These are phyloP conservation scores for Fusarium heterosporum DNA, from an alignment of 2,329 filamentous ascomycete genomes.

Conservation along the genomic window DNA sequence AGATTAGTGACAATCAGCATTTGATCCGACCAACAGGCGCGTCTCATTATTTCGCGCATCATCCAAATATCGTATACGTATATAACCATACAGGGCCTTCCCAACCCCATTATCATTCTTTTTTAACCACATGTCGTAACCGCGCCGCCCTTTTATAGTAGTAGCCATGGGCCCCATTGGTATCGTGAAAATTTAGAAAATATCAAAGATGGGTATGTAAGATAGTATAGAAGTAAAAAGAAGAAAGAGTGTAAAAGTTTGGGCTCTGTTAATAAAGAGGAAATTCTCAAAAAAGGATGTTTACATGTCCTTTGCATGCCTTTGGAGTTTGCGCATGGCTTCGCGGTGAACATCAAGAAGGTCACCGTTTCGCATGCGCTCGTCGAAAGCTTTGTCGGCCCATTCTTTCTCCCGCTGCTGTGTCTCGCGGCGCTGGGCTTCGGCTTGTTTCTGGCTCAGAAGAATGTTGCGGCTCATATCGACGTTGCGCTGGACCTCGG, in stretches of 20 bases:
- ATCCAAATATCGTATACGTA: constrained; percentile 24
- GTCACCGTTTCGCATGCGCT: constrained; percentile 79
- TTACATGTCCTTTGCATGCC: constrained; percentile 52
- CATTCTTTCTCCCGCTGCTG: constrained; percentile 68
- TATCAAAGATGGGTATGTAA: constrained; percentile 33
- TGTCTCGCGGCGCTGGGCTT: constrained; percentile 69
- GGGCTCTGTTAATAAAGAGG: not conserved
- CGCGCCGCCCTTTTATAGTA: constrained; percentile 19
- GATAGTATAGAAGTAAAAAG: constrained; percentile 10
- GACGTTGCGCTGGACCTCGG: constrained; percentile 60
- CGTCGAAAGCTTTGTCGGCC: constrained; percentile 74
- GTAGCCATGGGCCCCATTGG: constrained; percentile 42
- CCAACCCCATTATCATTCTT: constrained; percentile 25
- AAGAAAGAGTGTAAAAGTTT: constrained; percentile 19
- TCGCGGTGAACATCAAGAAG: constrained; percentile 82
- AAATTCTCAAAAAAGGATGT: not conserved
- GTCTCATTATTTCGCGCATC: constrained; percentile 9
- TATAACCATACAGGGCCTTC: constrained; percentile 25
- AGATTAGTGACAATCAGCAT: constrained; percentile 22
- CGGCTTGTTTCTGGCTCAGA: constrained; percentile 72
- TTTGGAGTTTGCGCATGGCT: constrained; percentile 83
- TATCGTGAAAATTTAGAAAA: constrained; percentile 43
- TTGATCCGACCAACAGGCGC: constrained; percentile 27
- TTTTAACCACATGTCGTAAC: constrained; percentile 26
- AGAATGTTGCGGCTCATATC: constrained; percentile 67